Conservation (phyloP, 2,329 filamentous ascomycete genomes). For the Ophiostoma ips region DNA sequence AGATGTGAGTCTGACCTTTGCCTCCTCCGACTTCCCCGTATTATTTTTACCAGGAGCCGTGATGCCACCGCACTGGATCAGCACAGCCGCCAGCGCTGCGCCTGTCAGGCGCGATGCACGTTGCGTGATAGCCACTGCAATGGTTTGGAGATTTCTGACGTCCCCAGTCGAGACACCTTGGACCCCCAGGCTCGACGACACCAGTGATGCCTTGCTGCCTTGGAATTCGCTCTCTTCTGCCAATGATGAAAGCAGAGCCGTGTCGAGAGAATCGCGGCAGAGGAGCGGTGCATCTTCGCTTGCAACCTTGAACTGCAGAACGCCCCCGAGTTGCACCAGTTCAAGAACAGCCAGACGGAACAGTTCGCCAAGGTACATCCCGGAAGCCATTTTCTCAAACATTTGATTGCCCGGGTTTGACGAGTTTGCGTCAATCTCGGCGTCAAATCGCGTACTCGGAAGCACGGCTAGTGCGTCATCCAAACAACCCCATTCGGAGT, state of each 20-base stretch:
- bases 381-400: conserved; percentile 97
- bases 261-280: background rate
- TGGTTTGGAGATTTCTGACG: conserved; percentile 67
- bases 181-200: background rate
- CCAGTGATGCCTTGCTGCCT: background rate
- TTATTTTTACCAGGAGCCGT: background rate
- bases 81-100: conserved; percentile 71
- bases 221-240: background rate
- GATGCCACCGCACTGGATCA: conserved; percentile 53
- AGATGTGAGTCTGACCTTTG: background rate
- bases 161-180: conserved; percentile 29
- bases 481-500: conserved; percentile 96
- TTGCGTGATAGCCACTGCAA: conserved; percentile 71
- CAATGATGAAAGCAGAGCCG: background rate
- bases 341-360: conserved; percentile 62
- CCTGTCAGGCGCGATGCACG: conserved; percentile 82
- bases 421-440: conserved; percentile 59
- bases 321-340: conserved; percentile 18
- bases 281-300: background rate
- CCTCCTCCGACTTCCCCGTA: background rate
- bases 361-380: conserved; percentile 96
- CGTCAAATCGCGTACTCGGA: conserved; percentile 72
- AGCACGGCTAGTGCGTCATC: conserved; percentile 82
- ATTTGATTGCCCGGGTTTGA: conserved; percentile 90
- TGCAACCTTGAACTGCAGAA: background rate